A percentile compares a stretch with the other conserved stretches of the same genome.
Evolutionary conservation across 768 basidiomycete species (phyloP).

Genomic region (Mycena metata): DNA sequence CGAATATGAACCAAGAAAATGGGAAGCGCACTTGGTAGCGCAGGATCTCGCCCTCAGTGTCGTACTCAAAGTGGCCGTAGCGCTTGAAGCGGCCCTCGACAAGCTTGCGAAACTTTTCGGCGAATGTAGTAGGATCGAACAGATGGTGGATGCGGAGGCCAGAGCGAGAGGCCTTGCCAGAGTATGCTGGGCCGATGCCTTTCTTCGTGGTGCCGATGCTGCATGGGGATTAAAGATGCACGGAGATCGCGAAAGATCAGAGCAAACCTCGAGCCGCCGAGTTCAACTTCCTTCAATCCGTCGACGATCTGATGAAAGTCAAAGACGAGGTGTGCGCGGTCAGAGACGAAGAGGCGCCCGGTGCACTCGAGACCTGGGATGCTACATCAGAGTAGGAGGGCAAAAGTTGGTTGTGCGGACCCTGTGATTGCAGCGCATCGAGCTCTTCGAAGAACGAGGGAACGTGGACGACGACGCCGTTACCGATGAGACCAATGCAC

Average conservation of each 20-base stretch:
- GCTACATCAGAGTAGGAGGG: neutral
- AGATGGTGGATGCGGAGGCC: conserved; percentile 97
- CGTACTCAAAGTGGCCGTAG: conserved; percentile 98
- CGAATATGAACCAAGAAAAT: neutral
- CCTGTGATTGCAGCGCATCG: conserved; percentile 87
- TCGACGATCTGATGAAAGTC: conserved; percentile 99
- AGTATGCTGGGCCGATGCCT: conserved; percentile 99
- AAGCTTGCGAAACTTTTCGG: conserved; percentile 91
- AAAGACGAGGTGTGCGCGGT: conserved; percentile 97
- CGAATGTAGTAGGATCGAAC: conserved; percentile 88
- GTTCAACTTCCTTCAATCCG: conserved; percentile 96
- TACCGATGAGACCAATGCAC: conserved; percentile 90
- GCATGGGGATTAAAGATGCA: conserved; percentile 16
- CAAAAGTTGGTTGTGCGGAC: conserved; percentile 52
- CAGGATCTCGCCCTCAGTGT: conserved; percentile 95
- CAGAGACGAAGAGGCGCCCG: conserved; percentile 90
- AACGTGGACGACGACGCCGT: conserved; percentile 95
- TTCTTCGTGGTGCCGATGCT: conserved; percentile 98
- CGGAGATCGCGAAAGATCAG: conserved; percentile 9
- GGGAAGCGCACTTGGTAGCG: conserved; percentile 81
- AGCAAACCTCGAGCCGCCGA: conserved; percentile 85
- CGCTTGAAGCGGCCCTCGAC: conserved; percentile 99
- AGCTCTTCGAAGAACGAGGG: conserved; percentile 96
- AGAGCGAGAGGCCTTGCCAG: conserved; percentile 95
- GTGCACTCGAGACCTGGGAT: conserved; percentile 88